phyloP scores from a whole-genome alignment of 2,329 filamentous ascomycete genomes.

The Onygenales sp. region DNA sequence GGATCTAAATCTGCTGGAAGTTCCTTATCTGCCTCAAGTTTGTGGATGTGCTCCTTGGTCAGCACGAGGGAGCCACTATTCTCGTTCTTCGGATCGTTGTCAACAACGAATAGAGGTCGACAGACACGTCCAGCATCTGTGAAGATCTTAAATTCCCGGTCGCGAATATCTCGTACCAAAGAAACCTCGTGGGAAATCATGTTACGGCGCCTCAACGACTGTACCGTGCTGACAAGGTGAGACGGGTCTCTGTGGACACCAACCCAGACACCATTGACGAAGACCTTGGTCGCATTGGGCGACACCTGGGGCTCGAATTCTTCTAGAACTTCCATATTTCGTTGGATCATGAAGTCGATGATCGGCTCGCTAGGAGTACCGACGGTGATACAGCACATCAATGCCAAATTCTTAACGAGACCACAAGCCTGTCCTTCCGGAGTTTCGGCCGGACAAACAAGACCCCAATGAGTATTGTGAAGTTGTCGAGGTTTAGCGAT shows the following conservation, averaged over 20 bases:
- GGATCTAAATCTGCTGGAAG: constrained; percentile 51
- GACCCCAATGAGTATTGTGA: constrained; percentile 97
- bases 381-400: constrained; percentile 98
- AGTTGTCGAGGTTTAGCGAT: constrained; percentile 95
- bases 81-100: constrained; percentile 66
- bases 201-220: constrained; percentile 67
- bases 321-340: constrained; percentile 93
- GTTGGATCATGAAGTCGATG: constrained; percentile 88
- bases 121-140: constrained; percentile 94
- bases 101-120: constrained; percentile 85
- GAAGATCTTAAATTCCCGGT: constrained; percentile 97
- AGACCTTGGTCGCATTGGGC: constrained; percentile 92
- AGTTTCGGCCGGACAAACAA: constrained; percentile 94
- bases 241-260: constrained; percentile 86
- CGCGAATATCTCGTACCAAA: constrained; percentile 88
- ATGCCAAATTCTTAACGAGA: constrained; percentile 90
- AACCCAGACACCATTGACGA: constrained; percentile 97
- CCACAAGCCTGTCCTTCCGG: constrained; percentile 98
- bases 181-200: constrained; percentile 88
- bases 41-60: constrained; percentile 71
- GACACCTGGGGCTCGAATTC: constrained; percentile 82
- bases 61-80: constrained; percentile 71
- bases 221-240: constrained; percentile 69
- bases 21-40: constrained; percentile 64
- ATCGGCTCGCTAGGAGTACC: constrained; percentile 85